Evolutionary conservation across 1,284 basidiomycete genomes (phyloP), one percentile per base, ranked within the genome.

Genomic region (Cronartium ribicola): DNA sequence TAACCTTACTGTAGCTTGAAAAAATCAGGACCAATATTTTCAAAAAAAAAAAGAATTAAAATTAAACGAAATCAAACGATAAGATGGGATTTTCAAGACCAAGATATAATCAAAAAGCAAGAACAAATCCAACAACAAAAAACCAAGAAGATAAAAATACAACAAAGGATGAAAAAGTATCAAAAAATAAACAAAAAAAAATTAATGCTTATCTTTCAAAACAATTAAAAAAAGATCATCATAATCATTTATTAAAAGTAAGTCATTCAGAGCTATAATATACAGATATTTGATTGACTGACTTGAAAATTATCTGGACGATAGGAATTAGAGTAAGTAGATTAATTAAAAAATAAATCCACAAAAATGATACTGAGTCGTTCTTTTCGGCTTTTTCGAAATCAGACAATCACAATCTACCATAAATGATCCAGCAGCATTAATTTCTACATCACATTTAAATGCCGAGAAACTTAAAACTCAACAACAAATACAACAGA

Each of bases 131-230:
- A 46, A 48, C 61, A 57, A 57, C 17, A 36, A 29, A 20, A 71
- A 59, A 22, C 20, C 37, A 20, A 13, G 13, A 48, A 14, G 59
- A 48, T 39, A 36, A 55, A 14, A n/a, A 11, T 61, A 46, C 14
- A 20, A 17, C 43, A 11, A 51, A 39, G 13, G 39, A 57, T 57
- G 14, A 43, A 51, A 44, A 57, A 20, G 87, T 89, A 82, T 89
- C 86, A 59, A 86, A 84, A 75, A 90, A 90, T 83, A 92, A 90
- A 83, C 89, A 87, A 83, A 90, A 88, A 79, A 84, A 89, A 60
- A 81, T 93, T 10, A 91, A 92, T 77, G 91, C 90, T 78, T 93
- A 91, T 78, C 91, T 93, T 77, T 90, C 65, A 40, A 74, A 74
- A 44, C 66, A 74, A 22, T 67, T 74, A 11, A 74, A 74, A 67